phyloP scores from a whole-genome alignment of 2,329 filamentous ascomycete species.

The Colletotrichum godetiae region DNA sequence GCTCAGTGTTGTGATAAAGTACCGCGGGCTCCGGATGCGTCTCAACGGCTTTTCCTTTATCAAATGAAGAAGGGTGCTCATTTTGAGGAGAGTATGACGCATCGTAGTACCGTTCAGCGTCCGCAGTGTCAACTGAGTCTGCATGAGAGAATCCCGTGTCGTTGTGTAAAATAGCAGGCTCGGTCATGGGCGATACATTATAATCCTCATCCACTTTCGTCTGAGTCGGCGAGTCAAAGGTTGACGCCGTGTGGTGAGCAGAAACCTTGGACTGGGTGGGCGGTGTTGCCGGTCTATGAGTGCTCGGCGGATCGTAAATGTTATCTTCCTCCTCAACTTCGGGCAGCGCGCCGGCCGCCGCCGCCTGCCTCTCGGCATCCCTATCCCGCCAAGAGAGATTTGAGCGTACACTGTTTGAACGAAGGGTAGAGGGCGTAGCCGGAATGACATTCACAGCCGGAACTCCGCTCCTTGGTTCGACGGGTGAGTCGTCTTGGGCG shows the following conservation, averaged over 20 bases:
- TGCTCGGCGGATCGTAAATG: slow-evolving; percentile 23
- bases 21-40: background rate
- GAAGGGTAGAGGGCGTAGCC: slow-evolving; percentile 28
- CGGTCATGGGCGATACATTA: slow-evolving; percentile 14
- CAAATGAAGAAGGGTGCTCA: background rate
- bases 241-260: background rate
- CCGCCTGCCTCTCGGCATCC: slow-evolving; percentile 12
- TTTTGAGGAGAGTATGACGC: background rate
- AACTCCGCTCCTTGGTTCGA: slow-evolving; percentile 25
- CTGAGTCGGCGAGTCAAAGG: slow-evolving; percentile 4
- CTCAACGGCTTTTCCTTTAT: slow-evolving; percentile 13
- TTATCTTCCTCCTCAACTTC: slow-evolving; percentile 28
- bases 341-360: slow-evolving; percentile 7
- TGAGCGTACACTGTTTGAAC: slow-evolving; percentile 32
- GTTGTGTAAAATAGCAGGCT: slow-evolving; percentile 9
- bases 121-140: background rate
- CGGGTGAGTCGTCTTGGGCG: slow-evolving; percentile 26
- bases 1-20: background rate
- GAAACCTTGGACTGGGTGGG: background rate
- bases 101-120: slow-evolving; percentile 1
- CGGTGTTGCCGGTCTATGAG: background rate
- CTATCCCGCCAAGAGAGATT: slow-evolving; percentile 21
- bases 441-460: slow-evolving; percentile 33
- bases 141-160: background rate
- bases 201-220: background rate